Evolutionary conservation across 2,329 filamentous ascomycete genomes (phyloP), one percentile per base, ranked within the genome.

Genomic region (Sclerotinia nivalis): DNA sequence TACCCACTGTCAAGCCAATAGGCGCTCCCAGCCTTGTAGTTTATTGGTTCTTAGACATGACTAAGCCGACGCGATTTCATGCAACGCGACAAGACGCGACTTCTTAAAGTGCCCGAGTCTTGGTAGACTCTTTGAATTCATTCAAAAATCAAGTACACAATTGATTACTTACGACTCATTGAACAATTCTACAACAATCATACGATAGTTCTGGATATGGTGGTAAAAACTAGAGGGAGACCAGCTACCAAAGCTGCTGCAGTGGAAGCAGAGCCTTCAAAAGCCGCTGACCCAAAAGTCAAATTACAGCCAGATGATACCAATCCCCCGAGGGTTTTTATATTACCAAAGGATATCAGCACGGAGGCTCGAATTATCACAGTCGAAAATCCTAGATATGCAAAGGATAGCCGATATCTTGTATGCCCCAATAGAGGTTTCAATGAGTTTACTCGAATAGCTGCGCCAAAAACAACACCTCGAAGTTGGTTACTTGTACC

Each of bases 371-470:
- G 84, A 68, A 85, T 91, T 68, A 81, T 89, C 66, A 86, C 85
- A 1, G 82, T 91, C 50, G 84, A 85, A 28, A 84, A 91, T 73
- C 88, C 89, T 5, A 84, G 87, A 75, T 84, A 84, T 74, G 79
- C 79, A 25, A 84, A 82, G 45, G 84, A 86, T 4, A 83, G 85
- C 9, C 84, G 88, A 74, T 91, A 89, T 76, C 82, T 91, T 20
- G 82, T 88, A 45, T 90, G 89, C 73, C 87, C 88, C 3, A 79
- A 86, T 65, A 84, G 83, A 1, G 89, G 88, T 69, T 84, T 91
- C 71, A 89, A 88, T 81, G 89, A 91, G 75, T 89, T 91, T 76
- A 90, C 84, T 49, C 85, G 81, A 74, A 82, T 90, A 72, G 79
- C 84, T 2, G 82, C 84, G 0, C 84, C 86, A 13, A 85, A 83